These are phyloP conservation scores for Acanthochlamys bracteata DNA, from an alignment of 106 monocot genomes.

Conservation along the genomic window DNA sequence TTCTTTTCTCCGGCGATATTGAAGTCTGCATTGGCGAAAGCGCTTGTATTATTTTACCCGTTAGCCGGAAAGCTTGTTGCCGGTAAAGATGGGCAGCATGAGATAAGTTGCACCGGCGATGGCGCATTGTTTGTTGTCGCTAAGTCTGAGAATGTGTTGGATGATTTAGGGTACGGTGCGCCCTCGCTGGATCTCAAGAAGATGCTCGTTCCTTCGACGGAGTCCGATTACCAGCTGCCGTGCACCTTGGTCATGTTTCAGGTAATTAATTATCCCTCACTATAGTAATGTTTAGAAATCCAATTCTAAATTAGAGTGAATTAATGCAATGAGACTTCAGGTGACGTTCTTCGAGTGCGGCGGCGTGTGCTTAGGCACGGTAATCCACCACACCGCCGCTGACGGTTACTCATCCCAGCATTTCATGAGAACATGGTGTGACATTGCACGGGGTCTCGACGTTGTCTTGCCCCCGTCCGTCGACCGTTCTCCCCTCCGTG, in stretches of 20 bases:
- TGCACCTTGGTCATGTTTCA: constrained; percentile 3
- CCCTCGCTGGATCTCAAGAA: constrained; percentile 27
- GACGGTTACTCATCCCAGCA: constrained; percentile 12
- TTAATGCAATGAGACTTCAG: constrained; percentile 1
- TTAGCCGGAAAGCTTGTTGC: constrained; percentile 35
- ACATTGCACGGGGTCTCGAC: constrained; percentile 10
- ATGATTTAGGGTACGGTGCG: constrained; percentile 36
- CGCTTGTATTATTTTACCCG: constrained; percentile 42
- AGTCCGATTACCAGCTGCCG: neutral
- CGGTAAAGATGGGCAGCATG: constrained; percentile 13
- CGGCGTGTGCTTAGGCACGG: constrained; percentile 7
- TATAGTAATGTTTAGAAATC: too few relatives aligned
- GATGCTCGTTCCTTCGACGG: constrained; percentile 16
- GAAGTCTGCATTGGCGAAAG: constrained; percentile 17
- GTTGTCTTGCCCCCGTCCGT: neutral
- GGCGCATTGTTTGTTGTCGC: constrained; percentile 56
- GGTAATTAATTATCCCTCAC: neutral
- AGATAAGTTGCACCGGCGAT: constrained; percentile 55
- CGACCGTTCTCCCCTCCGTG: constrained; percentile 15
- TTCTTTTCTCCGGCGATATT: constrained; percentile 16
- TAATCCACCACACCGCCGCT: constrained; percentile 2
- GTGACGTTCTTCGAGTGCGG: constrained; percentile 33
- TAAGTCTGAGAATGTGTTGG: constrained; percentile 11
- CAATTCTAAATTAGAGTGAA: too few relatives aligned
- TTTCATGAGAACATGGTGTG: constrained; percentile 22